Evolutionary conservation across 208 protist species (phyloP).

Genomic region (Histomonas meleagridis): DNA sequence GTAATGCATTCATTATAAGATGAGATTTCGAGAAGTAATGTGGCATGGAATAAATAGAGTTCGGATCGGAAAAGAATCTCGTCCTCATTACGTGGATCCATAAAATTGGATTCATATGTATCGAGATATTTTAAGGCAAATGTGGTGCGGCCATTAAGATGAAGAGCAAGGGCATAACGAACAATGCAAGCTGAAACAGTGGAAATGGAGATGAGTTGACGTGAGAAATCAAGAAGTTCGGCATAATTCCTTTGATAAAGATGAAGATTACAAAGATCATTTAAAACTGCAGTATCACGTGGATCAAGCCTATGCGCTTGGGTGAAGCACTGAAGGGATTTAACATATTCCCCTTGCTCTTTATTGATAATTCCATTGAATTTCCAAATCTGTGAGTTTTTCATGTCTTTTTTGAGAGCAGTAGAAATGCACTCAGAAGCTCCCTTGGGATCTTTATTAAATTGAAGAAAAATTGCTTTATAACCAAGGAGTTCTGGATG

Average conservation of each 20-base stretch:
- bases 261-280: not conserved
- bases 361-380: not conserved
- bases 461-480: not conserved
- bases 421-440: not conserved
- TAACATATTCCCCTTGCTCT: not conserved
- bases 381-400: not conserved
- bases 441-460: not conserved
- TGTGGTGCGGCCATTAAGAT: not conserved
- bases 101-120: not conserved
- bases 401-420: not conserved
- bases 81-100: not conserved
- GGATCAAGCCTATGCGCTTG: not conserved
- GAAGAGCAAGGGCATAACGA: not conserved
- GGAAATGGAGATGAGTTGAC: not conserved
- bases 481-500: not conserved
- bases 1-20: not conserved
- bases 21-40: not conserved
- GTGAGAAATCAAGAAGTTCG: not conserved
- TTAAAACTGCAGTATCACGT: not conserved
- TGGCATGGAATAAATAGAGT: not conserved
- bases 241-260: not conserved
- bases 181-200: not conserved
- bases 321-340: not conserved
- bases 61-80: not conserved
- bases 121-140: not conserved